These are phyloP conservation scores for Phytophthora idaei DNA, from an alignment of 352 stramenopile species.

Conservation along the genomic window DNA sequence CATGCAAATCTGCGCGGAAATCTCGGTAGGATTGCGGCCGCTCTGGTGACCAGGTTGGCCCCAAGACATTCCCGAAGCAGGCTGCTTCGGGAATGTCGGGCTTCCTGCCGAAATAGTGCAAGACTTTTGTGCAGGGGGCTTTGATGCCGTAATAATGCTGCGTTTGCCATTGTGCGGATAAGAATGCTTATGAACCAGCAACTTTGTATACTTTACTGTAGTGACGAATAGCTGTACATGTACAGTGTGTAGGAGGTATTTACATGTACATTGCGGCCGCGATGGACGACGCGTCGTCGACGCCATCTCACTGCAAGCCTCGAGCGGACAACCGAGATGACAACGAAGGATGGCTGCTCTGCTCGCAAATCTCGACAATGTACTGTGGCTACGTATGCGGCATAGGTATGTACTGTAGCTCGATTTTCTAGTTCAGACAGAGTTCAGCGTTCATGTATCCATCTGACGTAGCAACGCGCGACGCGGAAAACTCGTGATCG, in stretches of 20 bases:
- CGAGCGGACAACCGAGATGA: slow-evolving; percentile 7
- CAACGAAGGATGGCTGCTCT: slow-evolving; percentile 3
- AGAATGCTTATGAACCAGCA: not conserved
- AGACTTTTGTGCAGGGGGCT: not conserved
- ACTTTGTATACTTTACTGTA: no score
- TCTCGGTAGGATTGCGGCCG: slow-evolving; percentile 5
- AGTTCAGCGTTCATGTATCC: slow-evolving; percentile 15
- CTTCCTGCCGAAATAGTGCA: not conserved
- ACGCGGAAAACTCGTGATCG: not conserved
- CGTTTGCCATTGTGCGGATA: not conserved
- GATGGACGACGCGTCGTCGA: not conserved
- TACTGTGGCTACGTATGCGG: not conserved
- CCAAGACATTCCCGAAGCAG: no score
- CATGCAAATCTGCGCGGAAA: not conserved
- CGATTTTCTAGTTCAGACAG: not conserved
- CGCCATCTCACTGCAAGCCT: not conserved
- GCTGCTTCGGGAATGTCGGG: not conserved
- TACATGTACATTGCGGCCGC: not conserved
- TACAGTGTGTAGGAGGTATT: no score
- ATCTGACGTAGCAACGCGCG: not conserved
- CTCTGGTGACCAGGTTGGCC: not conserved
- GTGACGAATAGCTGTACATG: not conserved
- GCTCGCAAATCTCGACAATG: not conserved
- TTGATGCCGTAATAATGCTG: not conserved
- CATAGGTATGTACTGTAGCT: not conserved